Evolutionary conservation across 1,139 yeast species (phyloP), one percentile per base, ranked within the genome.

Genomic region (Eremothecium cymbalariae): DNA sequence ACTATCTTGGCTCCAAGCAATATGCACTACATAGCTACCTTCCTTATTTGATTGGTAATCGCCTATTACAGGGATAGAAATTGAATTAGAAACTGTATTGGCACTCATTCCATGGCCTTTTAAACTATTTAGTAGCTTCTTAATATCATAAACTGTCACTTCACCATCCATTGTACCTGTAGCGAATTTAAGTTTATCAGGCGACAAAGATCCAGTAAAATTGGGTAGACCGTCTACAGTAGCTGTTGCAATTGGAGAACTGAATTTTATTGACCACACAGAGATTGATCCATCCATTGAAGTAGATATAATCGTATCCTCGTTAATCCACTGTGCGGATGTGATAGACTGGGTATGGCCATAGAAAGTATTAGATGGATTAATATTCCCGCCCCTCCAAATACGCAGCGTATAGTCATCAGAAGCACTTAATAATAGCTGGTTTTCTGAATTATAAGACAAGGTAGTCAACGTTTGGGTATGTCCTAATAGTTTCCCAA

Each of bases 221-320:
- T 80, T 65, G 1, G 83, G 72, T 4, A 65, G 47, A 5, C 72
- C 72, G 31, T 65, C 70, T n/a, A 67, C 53, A 7, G 64, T 55
- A 22, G 65, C 51, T 8, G 63, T 49, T 8, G 62, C 64, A 4
- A 70, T 40, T 14, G 63, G 45, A 9, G 55, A 50, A 13, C 77
- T 77, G 6, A 55, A 56, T 11, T 59, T 48, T 1, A 72, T 64
- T 44, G 80, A 72, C 94, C 94, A 85, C 0, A 82, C 48, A 37
- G 81, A 68, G 2, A 79, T 60, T 0, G 77, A 63, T 1, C 94
- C 88, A 44, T 84, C 94, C 57, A 82, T 62, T 1, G 94, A 77
- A 1, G 70, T 63, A 8, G 70, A 63, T n/a, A 68, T 46, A 4
- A 71, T 45, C 44, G 40, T 40, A 18, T 58, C 57, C 2, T 45